Base-by-base conservation (phyloP, 352 stramenopile genomes). In the Peronosclerospora sorghi region DNA sequence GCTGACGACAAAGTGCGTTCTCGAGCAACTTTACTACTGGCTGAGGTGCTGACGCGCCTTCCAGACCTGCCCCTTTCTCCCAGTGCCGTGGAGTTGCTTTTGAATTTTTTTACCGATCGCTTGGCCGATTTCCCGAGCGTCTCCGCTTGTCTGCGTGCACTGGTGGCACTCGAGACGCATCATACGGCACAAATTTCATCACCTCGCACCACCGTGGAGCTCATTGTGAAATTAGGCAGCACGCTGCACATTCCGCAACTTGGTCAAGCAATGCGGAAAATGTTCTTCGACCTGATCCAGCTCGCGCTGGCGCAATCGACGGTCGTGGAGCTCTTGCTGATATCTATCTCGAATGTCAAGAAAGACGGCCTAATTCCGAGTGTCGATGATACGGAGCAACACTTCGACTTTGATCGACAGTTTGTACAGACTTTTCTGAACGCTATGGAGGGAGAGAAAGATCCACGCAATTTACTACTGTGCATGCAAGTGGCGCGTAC, bases 401-500 rank as follows among this genome's bases (percentile, higher is more conserved):
- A 51, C 23, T 45, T 59, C 32, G 62, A 73, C 38, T 53, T 80
- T 14, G 78, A 75, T 0, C 41, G 52, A 7, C 46, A 67, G 21
- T 92, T 93, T 45, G 68, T 80, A 20, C 62, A 72, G 35, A 80
- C 65, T 0, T 88, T 95, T 37, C 51, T 94, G 40, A 74, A 66
- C 36, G 74, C 76, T 37, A 89, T 94, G 72, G 74, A 92, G 43
- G 84, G 84, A 24, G 84, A 95, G 53, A 95, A 95, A 38, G 84
- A 95, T 53, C 84, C 84, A 24, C 80, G 84, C 39, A 94, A 88
- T 36, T 40, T 92, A 24, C 48, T 92, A 40, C 54, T 88, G 18
- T 92, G 75, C 34, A 71, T 92, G 40, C 55, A 86, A 54, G 68
- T 93, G 32, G 68, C 78, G 13, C 60, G 63, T 12, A 63, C 72